Evolutionary conservation across 1,139 yeast species (phyloP).

Genomic region (Candida smagusa): DNA sequence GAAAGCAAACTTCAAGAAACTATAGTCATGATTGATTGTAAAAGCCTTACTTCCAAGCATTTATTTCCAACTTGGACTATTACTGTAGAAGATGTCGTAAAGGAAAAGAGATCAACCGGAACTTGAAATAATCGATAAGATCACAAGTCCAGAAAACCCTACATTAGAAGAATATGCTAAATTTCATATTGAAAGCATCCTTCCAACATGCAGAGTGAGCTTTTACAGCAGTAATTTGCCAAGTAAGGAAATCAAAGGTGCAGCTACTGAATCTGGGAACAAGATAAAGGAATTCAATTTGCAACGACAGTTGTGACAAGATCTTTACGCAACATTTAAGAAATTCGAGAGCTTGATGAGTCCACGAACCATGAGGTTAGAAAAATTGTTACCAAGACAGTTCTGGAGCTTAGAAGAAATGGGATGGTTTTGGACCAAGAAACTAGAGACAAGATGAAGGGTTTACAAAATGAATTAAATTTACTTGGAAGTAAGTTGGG

Average conservation of each 20-base stretch:
- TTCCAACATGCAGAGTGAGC: conserved; percentile 25
- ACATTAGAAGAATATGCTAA: too few species aligned
- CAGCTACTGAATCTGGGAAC: conserved; percentile 63
- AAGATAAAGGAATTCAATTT: conserved; percentile 52
- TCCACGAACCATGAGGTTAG: conserved; percentile 50
- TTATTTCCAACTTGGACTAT: too few species aligned
- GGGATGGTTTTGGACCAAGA: conserved; percentile 63
- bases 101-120: too few species aligned
- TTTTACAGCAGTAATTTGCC: conserved; percentile 71
- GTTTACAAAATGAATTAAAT: conserved; percentile 58
- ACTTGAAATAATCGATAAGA: too few species aligned
- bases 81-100: too few species aligned
- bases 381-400: conserved; percentile 54
- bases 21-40: too few species aligned
- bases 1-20: too few species aligned
- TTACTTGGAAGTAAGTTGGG: conserved; percentile 54
- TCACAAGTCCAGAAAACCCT: too few species aligned
- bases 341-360: conserved; percentile 34
- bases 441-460: conserved; percentile 54
- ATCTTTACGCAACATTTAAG: conserved; percentile 59
- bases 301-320: conserved; percentile 71
- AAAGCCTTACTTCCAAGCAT: too few species aligned
- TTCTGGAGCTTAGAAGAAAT: conserved; percentile 55
- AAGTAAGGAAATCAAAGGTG: conserved; percentile 62
- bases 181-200: too few species aligned